Evolutionary conservation across 1,284 basidiomycete species (phyloP).

Genomic region (Xanthoconium separans): DNA sequence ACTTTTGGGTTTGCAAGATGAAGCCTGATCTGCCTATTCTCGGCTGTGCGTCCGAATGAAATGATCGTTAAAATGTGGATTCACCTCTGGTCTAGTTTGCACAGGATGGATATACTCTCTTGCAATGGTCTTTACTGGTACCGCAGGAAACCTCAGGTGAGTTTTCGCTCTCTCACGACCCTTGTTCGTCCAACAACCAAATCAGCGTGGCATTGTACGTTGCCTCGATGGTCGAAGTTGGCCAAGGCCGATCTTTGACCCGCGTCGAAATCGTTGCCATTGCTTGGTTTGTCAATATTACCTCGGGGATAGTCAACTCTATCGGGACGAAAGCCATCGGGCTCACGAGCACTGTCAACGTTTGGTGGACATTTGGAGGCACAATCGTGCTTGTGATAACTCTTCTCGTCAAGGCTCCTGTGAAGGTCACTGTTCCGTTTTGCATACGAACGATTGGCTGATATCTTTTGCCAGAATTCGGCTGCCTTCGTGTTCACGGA

Average conservation of each 20-base stretch:
- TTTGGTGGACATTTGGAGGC: slow-evolving; percentile 66
- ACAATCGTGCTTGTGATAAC: slow-evolving; percentile 57
- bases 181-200: neutral
- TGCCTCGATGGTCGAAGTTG: slow-evolving; percentile 54
- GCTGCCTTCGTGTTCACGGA: slow-evolving; percentile 58
- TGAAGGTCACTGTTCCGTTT: slow-evolving; percentile 38
- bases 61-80: neutral
- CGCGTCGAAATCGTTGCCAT: slow-evolving; percentile 53
- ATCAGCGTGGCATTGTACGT: slow-evolving; percentile 54
- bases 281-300: slow-evolving; percentile 58
- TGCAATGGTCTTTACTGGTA: slow-evolving; percentile 61
- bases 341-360: slow-evolving; percentile 53
- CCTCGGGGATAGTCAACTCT: slow-evolving; percentile 53
- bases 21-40: slow-evolving; percentile 54
- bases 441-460: neutral
- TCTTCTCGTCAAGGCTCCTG: slow-evolving; percentile 54
- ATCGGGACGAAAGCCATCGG: slow-evolving; percentile 59
- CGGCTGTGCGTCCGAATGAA: slow-evolving; percentile 43
- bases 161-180: neutral
- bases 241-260: slow-evolving; percentile 43
- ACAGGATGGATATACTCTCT: slow-evolving; percentile 64
- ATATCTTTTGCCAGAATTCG: slow-evolving; percentile 42
- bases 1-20: slow-evolving; percentile 68
- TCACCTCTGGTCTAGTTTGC: slow-evolving; percentile 35
- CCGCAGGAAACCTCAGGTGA: slow-evolving; percentile 57